phyloP scores from a whole-genome alignment of 176 grass and related monocot species.

The Rhynchospora tenuis region DNA sequence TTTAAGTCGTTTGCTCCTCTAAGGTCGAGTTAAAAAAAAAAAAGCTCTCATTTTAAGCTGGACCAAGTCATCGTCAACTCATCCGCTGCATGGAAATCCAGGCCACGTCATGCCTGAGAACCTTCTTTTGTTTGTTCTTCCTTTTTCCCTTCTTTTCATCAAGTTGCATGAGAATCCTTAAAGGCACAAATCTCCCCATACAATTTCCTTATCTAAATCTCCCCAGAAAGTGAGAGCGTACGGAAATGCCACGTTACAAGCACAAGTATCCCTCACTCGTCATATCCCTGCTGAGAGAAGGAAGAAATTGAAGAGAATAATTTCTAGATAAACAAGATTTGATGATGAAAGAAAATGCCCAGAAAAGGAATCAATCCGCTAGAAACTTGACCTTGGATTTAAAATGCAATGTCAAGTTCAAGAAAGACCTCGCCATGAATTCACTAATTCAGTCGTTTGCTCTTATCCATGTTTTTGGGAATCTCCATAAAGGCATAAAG shows the following conservation, averaged over 20 bases:
- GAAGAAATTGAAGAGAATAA: constrained; percentile 1
- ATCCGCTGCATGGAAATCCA: neutral
- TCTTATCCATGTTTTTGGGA: neutral
- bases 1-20: no score
- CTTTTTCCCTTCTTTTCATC: neutral
- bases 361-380: neutral
- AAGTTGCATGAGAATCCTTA: constrained; percentile 4
- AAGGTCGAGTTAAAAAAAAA: no score
- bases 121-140: neutral
- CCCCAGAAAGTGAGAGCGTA: constrained; percentile 9
- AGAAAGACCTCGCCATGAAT: neutral
- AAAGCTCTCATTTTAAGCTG: no score
- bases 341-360: neutral
- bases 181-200: neutral
- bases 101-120: neutral
- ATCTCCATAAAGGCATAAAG: neutral
- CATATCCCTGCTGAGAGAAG: neutral
- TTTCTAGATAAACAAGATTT: neutral
- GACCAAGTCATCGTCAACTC: neutral
- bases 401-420: neutral
- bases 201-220: constrained; percentile 13
- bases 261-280: neutral
- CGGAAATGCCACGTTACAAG: constrained; percentile 14
- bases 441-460: neutral
- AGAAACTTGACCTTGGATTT: neutral